Conservation (phyloP, 2,329 filamentous ascomycete species). For the Nemania bipapillata region DNA sequence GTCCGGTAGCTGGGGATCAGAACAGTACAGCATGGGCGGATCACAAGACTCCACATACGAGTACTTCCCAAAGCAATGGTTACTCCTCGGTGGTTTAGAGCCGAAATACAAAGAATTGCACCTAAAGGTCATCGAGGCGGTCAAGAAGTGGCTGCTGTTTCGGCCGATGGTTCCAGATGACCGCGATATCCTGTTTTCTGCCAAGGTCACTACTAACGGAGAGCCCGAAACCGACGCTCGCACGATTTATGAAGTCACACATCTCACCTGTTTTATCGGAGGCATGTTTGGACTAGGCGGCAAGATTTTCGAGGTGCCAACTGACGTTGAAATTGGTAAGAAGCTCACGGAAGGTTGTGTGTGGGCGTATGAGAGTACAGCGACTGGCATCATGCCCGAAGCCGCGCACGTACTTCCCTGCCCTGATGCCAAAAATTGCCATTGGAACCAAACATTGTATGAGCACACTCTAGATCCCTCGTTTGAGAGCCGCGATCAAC, state of each 20-base stretch:
- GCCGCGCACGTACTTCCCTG: constrained; percentile 62
- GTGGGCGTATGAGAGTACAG: constrained; percentile 72
- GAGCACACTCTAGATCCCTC: constrained; percentile 61
- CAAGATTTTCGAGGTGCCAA: constrained; percentile 68
- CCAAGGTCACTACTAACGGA: constrained; percentile 65
- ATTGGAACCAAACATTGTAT: constrained; percentile 65
- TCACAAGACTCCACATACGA: constrained; percentile 77
- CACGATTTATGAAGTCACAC: constrained; percentile 69
- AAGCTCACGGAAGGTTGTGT: constrained; percentile 75
- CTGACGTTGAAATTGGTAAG: constrained; percentile 71
- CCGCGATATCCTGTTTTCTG: constrained; percentile 78
- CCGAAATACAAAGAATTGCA: constrained; percentile 79
- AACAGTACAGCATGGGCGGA: constrained; percentile 70
- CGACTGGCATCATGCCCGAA: constrained; percentile 74
- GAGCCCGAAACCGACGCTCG: constrained; percentile 54
- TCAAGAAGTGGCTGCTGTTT: constrained; percentile 79
- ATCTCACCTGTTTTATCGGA: constrained; percentile 75
- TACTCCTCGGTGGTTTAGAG: constrained; percentile 79
- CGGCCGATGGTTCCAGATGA: constrained; percentile 76
- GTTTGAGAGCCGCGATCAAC: constrained; percentile 55
- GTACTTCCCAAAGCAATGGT: constrained; percentile 76
- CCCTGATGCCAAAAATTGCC: constrained; percentile 58
- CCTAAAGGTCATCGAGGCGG: constrained; percentile 71
- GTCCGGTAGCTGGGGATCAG: constrained; percentile 56
- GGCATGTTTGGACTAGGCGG: constrained; percentile 76